Percentiles rank a stretch among this genome's conserved stretches.
These are phyloP conservation scores for Naematelia encephala DNA, from an alignment of 768 basidiomycete species.

Conservation along the genomic window DNA sequence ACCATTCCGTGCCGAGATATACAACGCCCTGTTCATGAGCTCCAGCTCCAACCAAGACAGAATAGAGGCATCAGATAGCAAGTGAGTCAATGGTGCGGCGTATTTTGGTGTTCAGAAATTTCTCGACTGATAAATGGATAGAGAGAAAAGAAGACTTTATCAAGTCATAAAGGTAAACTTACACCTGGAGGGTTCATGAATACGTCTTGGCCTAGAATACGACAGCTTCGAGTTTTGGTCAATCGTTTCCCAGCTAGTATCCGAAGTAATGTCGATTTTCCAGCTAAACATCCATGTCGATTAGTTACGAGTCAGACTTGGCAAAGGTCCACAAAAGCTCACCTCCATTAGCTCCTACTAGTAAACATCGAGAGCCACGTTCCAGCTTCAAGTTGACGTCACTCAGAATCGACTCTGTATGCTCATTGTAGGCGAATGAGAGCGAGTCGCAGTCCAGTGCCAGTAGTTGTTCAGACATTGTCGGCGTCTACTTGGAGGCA, in stretches of 20 bases:
- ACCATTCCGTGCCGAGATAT: slow-evolving; percentile 95
- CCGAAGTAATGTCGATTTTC: slow-evolving; percentile 93
- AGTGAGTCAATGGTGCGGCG: no score
- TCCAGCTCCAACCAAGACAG: background rate
- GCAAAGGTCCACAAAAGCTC: slow-evolving; percentile 33
- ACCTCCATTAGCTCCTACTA: slow-evolving; percentile 95
- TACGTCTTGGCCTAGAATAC: slow-evolving; percentile 77
- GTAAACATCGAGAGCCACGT: slow-evolving; percentile 73
- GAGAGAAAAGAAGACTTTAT: no score
- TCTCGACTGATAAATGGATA: no score
- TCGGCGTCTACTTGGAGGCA: background rate
- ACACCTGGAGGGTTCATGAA: slow-evolving; percentile 74
- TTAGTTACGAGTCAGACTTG: background rate
- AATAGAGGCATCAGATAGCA: slow-evolving; percentile 18
- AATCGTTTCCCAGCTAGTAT: slow-evolving; percentile 89
- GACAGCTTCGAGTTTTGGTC: slow-evolving; percentile 63
- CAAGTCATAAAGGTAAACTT: slow-evolving; percentile 16
- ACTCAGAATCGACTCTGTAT: slow-evolving; percentile 51
- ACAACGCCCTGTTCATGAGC: slow-evolving; percentile 59
- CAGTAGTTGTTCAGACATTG: background rate
- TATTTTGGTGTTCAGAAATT: slow-evolving; percentile 19
- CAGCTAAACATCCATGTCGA: slow-evolving; percentile 52
- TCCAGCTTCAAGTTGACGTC: slow-evolving; percentile 67
- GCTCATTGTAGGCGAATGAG: background rate
- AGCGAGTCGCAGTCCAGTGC: background rate